Evolutionary conservation across 495 filamentous ascomycete species (phyloP).

Genomic region (Letharia columbiana): DNA sequence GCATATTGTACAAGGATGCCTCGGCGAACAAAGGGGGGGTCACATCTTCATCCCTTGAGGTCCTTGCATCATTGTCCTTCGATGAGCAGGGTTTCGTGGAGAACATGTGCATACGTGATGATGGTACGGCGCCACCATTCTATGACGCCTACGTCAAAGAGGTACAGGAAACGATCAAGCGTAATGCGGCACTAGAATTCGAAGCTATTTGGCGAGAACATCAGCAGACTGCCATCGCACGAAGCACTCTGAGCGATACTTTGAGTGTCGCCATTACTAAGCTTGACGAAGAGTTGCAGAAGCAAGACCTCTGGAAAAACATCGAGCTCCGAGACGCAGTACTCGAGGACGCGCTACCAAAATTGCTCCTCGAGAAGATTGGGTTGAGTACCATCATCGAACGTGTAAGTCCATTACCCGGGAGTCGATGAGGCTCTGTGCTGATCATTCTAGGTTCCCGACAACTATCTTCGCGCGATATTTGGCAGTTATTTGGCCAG

Average conservation of each 20-base stretch:
- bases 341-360: constrained; percentile 77
- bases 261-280: constrained; percentile 86
- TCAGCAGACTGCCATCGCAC: constrained; percentile 64
- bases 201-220: constrained; percentile 97
- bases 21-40: constrained; percentile 98
- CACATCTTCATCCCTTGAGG: constrained; percentile 94
- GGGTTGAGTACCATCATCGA: constrained; percentile 78
- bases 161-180: constrained; percentile 80
- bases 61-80: constrained; percentile 87
- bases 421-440: background rate
- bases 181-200: constrained; percentile 87
- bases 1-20: constrained; percentile 93
- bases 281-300: constrained; percentile 89
- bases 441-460: constrained; percentile 57
- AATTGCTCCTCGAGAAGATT: constrained; percentile 76
- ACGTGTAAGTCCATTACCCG: constrained; percentile 45
- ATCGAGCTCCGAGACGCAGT: constrained; percentile 66
- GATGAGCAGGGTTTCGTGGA: constrained; percentile 78
- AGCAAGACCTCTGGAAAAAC: constrained; percentile 86
- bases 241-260: constrained; percentile 80
- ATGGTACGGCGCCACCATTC: constrained; percentile 77
- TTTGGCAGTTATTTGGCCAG: constrained; percentile 93
- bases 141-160: constrained; percentile 87
- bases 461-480: constrained; percentile 86
- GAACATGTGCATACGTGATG: constrained; percentile 81